A percentile compares a stretch with the other conserved stretches of the same genome.
phyloP scores from a whole-genome alignment of 1,284 basidiomycete species.

The Schizopora paradoxa region DNA sequence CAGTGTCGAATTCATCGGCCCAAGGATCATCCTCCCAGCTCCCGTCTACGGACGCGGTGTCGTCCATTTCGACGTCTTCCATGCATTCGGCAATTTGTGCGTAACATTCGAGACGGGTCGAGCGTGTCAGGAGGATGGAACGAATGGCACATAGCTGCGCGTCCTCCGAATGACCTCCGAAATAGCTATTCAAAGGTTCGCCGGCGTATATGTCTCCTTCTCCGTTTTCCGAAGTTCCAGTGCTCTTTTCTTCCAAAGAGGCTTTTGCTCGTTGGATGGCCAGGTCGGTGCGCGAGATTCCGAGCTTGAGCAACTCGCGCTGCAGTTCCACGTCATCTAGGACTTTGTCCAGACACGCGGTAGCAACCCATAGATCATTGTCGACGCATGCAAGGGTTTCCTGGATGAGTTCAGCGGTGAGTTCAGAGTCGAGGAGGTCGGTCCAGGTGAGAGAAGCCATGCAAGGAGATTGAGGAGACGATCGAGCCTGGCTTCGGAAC shows the following conservation, averaged over 20 bases:
- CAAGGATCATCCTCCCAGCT: slow-evolving; percentile 84
- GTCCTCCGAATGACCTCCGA: slow-evolving; percentile 47
- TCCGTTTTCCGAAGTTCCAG: slow-evolving; percentile 14
- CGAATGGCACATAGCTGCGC: slow-evolving; percentile 62
- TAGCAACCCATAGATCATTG: slow-evolving; percentile 69
- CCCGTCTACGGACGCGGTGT: slow-evolving; percentile 39
- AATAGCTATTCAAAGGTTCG: slow-evolving; percentile 40
- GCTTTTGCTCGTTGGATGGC: slow-evolving; percentile 45
- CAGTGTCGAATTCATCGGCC: slow-evolving; percentile 39
- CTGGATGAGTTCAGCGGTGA: slow-evolving; percentile 46
- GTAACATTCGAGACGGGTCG: slow-evolving; percentile 65
- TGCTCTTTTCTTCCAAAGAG: slow-evolving; percentile 22
- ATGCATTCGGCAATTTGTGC: slow-evolving; percentile 42
- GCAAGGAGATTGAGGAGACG: neutral
- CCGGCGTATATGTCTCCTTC: neutral
- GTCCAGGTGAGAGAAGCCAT: slow-evolving; percentile 40
- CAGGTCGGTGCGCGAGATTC: slow-evolving; percentile 49
- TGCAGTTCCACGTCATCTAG: slow-evolving; percentile 53
- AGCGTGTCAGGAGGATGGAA: slow-evolving; percentile 50
- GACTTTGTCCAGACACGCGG: slow-evolving; percentile 65
- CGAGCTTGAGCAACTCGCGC: slow-evolving; percentile 52
- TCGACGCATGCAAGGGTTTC: slow-evolving; percentile 44
- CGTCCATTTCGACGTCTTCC: slow-evolving; percentile 25
- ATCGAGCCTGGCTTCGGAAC: neutral
- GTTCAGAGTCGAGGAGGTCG: slow-evolving; percentile 44